These are phyloP conservation scores for Nicotiana undulata DNA, from an alignment of 257 asterid species.

Conservation along the genomic window DNA sequence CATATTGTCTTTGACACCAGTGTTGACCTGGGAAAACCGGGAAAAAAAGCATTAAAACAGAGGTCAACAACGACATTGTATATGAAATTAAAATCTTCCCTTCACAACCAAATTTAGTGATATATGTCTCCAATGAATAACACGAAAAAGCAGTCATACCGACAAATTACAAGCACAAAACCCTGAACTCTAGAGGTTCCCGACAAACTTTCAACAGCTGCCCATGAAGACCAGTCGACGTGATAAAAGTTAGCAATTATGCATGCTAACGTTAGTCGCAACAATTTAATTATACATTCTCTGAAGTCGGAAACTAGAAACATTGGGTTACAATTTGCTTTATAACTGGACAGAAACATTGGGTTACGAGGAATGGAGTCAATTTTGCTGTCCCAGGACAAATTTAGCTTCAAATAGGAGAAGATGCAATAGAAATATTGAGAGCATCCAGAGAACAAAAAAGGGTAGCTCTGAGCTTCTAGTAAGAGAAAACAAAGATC, in stretches of 20 bases:
- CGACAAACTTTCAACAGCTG: not conserved
- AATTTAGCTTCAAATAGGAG: not conserved
- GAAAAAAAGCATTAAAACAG: slow-evolving; percentile 9
- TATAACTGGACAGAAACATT: not conserved
- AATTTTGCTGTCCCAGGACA: not conserved
- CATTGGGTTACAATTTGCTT: not conserved
- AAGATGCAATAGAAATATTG: not conserved
- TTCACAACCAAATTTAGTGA: not conserved
- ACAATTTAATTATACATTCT: not conserved
- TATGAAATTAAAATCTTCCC: not conserved
- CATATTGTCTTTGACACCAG: slow-evolving; percentile 96
- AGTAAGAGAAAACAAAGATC: not conserved
- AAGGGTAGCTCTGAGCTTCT: not conserved
- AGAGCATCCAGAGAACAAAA: not conserved
- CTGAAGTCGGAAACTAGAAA: not conserved
- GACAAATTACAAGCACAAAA: not conserved
- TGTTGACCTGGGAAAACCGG: slow-evolving; percentile 57
- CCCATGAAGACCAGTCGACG: not conserved
- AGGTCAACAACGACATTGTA: not conserved
- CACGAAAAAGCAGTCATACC: not conserved
- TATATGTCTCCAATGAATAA: not conserved
- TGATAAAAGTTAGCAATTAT: not conserved
- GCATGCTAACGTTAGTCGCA: not conserved
- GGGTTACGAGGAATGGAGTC: not conserved
- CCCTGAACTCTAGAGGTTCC: not conserved